These are phyloP conservation scores for Arxiozyma slooffiae DNA, from an alignment of 1,139 yeast genomes.

Conservation along the genomic window DNA sequence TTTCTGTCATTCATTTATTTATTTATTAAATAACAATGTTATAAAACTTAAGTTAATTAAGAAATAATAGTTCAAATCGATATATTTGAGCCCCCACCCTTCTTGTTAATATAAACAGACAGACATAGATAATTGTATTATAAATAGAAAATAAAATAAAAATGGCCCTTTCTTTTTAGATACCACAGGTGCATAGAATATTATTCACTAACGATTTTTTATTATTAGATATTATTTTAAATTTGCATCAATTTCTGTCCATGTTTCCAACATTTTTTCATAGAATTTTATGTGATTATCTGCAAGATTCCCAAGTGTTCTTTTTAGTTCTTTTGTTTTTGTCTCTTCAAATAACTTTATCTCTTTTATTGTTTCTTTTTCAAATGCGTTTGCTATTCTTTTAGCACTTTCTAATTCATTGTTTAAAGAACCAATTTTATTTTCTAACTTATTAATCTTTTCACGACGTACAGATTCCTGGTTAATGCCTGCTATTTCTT, in stretches of 20 bases:
- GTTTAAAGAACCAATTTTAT: conserved; percentile 50
- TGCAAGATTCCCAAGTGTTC: conserved; percentile 59
- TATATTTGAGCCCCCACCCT: no score
- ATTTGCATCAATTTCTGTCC: conserved; percentile 50
- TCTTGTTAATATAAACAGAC: no score
- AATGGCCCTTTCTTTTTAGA: no score
- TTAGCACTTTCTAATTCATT: conserved; percentile 56
- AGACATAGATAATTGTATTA: no score
- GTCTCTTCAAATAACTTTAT: conserved; percentile 74
- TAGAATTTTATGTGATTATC: conserved; percentile 71
- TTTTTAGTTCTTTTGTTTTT: conserved; percentile 67
- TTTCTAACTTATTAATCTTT: conserved; percentile 41
- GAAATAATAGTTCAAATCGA: no score
- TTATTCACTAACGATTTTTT: no score
- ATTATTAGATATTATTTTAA: not conserved
- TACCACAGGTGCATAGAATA: no score
- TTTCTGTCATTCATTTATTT: not conserved
- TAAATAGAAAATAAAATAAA: no score
- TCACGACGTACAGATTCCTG: conserved; percentile 48
- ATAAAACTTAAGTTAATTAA: no score
- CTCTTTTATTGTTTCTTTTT: conserved; percentile 56
- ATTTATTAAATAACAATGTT: not conserved
- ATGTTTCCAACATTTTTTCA: conserved; percentile 57
- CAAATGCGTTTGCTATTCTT: conserved; percentile 61
- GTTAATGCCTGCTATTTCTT: conserved; percentile 51